Base-by-base conservation (phyloP, 371 early-diverging fungal genomes). In the Circinella minor region DNA sequence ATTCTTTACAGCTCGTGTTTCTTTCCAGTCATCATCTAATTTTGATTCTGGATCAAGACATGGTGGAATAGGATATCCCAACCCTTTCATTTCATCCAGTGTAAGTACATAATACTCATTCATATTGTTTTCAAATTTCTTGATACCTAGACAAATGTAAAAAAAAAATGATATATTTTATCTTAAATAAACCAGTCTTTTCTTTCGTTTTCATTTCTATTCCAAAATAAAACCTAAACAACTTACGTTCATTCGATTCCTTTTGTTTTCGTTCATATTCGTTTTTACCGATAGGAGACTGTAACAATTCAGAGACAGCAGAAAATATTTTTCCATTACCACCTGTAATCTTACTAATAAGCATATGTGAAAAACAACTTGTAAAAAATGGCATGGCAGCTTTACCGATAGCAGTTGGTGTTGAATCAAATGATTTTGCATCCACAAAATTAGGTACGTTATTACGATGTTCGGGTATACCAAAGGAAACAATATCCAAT, bases 21-120 rank as follows among this genome's bases (percentile, higher is more conserved):
- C 87, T 38, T 86, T 80, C 90, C 90, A 90, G 1, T 78, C 89
- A 4, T 83, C 75, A 38, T 71, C 71, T 37, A 87, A 59, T 1
- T 65, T 48, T 4, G 63, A 76, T 9, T 65, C 63, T 1, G 72
- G 39, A 73, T 77, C 84, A 48, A 90, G 67, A 54, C 69, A 83
- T 4, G 82, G 60, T 9, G 90, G 89, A 27, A 90, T 77, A 57
- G 90, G 89, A 65, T 84, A 90, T 15, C 80, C 76, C 20, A 68
- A 77, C 37, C 75, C 78, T 27, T 66, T 78, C 71, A 90, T 67
- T 39, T 88, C 79, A 6, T 86, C 81, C 27, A 81, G 67, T 2
- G 83, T 75, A 71, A 90, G 61, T 13, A 88, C 61, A 66, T 86
- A 88, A 63, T 74, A 80, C 51, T 84, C 86, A 49, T 83, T 73